A percentile compares a stretch with the other conserved stretches of the same genome.
Conservation (phyloP, 75 land plant species). For the Cunninghamia lanceolata region DNA sequence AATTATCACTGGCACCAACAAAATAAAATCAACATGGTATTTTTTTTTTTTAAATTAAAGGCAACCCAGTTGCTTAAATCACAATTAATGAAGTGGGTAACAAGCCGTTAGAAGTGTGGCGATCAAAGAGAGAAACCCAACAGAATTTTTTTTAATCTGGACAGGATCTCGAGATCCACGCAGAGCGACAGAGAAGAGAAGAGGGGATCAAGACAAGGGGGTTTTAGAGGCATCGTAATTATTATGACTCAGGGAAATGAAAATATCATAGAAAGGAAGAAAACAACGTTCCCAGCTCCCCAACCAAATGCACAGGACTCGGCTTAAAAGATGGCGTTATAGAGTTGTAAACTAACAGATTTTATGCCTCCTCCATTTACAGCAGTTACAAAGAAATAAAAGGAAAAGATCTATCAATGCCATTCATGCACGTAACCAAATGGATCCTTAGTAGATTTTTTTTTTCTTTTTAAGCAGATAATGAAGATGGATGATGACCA, state of each 20-base stretch:
- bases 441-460: background rate
- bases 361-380: background rate
- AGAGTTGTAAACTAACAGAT: slow-evolving; percentile 1
- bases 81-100: slow-evolving; percentile 8
- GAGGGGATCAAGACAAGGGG: background rate
- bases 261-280: background rate
- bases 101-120: background rate
- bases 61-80: background rate
- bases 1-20: background rate
- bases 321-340: slow-evolving; percentile 13
- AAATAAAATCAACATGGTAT: background rate
- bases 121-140: slow-evolving; percentile 5
- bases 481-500: background rate
- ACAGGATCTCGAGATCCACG: slow-evolving; percentile 14
- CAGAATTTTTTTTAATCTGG: background rate
- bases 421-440: slow-evolving; percentile 9
- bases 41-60: no score
- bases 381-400: background rate
- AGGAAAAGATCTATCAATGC: background rate
- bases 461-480: background rate
- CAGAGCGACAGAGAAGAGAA: background rate
- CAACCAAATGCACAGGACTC: slow-evolving; percentile 9
- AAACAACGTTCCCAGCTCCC: background rate
- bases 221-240: background rate
- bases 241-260: background rate